phyloP scores from a whole-genome alignment of 345 rosid genomes.

The Gossypium stocksii region DNA sequence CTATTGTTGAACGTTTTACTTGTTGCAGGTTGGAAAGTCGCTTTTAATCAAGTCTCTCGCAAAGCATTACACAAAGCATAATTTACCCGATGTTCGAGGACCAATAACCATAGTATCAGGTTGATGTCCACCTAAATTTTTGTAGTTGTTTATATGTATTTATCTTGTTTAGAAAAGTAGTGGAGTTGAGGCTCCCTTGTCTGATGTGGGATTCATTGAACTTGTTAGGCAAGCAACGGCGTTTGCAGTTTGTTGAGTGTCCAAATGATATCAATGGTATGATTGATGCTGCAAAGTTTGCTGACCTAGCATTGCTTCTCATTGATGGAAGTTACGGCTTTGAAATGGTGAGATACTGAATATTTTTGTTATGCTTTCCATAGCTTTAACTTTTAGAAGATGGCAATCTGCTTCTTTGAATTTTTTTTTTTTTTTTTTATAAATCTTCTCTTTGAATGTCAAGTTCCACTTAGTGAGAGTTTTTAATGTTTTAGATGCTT shows the following conservation, averaged over 20 bases:
- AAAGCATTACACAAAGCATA: slow-evolving; percentile 72
- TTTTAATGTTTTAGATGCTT: not conserved
- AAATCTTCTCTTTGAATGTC: not conserved
- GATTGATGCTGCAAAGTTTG: slow-evolving; percentile 88
- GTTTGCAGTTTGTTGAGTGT: slow-evolving; percentile 92
- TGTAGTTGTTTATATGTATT: not conserved
- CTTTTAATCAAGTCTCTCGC: slow-evolving; percentile 71
- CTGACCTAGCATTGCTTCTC: slow-evolving; percentile 86
- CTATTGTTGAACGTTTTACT: slow-evolving; percentile 2
- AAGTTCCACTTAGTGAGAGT: not conserved
- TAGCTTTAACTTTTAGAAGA: not conserved
- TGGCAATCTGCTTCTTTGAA: not conserved
- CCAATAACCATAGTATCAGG: slow-evolving; percentile 88
- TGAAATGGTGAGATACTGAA: slow-evolving; percentile 67
- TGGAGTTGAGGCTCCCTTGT: slow-evolving; percentile 7
- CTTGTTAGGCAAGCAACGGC: slow-evolving; percentile 58
- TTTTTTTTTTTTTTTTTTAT: no score
- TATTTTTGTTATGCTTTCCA: not conserved
- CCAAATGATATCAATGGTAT: slow-evolving; percentile 96
- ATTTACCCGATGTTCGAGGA: slow-evolving; percentile 83
- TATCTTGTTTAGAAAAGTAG: slow-evolving; percentile 3
- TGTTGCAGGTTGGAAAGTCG: slow-evolving; percentile 84
- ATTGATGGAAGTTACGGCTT: slow-evolving; percentile 96
- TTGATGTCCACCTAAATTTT: slow-evolving; percentile 16
- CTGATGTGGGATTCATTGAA: slow-evolving; percentile 22